Evolutionary conservation across 352 stramenopile genomes (phyloP).

Genomic region (Thraustotheca clavata): DNA sequence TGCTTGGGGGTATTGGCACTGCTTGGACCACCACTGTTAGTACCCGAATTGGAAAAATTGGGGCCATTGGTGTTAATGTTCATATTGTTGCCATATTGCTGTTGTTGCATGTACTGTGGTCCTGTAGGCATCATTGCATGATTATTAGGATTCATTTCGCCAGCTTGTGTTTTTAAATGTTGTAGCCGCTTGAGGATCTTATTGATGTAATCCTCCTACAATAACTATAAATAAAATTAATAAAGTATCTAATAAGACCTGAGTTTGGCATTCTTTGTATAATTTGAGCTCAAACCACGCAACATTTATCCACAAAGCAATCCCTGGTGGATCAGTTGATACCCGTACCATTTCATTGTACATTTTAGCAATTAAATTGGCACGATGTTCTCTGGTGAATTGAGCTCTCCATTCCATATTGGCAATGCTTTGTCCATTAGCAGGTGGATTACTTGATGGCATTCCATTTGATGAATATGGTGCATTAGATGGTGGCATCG

Average conservation of each 20-base stretch:
- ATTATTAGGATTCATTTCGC: slow-evolving; percentile 50
- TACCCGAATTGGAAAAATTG: not conserved
- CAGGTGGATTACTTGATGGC: not conserved
- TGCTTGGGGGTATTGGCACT: not conserved
- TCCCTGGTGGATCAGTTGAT: slow-evolving; percentile 63
- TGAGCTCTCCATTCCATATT: slow-evolving; percentile 70
- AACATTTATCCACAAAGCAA: slow-evolving; percentile 84
- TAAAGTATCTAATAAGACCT: not conserved
- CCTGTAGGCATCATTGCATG: slow-evolving; percentile 34
- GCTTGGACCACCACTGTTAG: slow-evolving; percentile 2
- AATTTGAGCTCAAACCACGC: slow-evolving; percentile 78
- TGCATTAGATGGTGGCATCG: not conserved
- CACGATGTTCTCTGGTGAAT: slow-evolving; percentile 67
- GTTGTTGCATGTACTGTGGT: not conserved
- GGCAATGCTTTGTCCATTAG: slow-evolving; percentile 25
- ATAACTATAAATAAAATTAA: not conserved
- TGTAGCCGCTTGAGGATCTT: slow-evolving; percentile 82
- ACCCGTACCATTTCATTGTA: slow-evolving; percentile 82
- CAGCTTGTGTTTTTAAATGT: slow-evolving; percentile 58
- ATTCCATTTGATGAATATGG: slow-evolving; percentile 4
- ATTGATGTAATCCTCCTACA: slow-evolving; percentile 76
- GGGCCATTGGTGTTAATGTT: not conserved
- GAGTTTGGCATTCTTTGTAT: slow-evolving; percentile 74
- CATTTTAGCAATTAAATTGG: slow-evolving; percentile 80
- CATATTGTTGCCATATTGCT: not conserved